Base-by-base conservation (phyloP, 1,284 basidiomycete genomes). In the Pholiota adiposa region DNA sequence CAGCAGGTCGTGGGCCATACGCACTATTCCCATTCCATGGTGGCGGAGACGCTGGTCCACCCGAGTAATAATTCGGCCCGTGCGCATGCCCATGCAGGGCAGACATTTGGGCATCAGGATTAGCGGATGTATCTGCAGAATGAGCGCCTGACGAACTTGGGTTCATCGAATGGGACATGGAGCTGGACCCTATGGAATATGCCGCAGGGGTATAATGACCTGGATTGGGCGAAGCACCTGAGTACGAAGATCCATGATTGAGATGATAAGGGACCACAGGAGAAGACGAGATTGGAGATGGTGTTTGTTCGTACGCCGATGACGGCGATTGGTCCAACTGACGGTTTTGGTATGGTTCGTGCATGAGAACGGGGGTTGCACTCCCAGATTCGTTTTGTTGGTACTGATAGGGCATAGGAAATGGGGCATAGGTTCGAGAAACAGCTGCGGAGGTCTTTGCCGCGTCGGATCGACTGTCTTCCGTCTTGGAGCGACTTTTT, bases 391-490 rank as follows among this genome's bases (percentile, higher is more conserved):
- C 62, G 36, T 61, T 65, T 38, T 61, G 65, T 33, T 64, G 69
- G 58, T 65, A 67, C 43, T 66, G 75, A 63, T 75, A 74, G 56
- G 72, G 77, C 6, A 77, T 70, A 48, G 86, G 82, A 69, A 86
- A 88, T 4, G 86, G 74, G 5, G 84, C 85, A 65, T 83, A 88
- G 48, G 82, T 83, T 50, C 85, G 79, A 4, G 73, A 63, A 16
- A 64, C 67, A 8, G 63, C 62, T 4, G 68, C 53, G 4, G 68
- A 55, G 16, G 68, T 61, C 59, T 69, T 74, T 29, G 72, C 71
- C 9, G 66, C 63, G 46, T 72, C 73, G 18, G 63, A 62, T 14
- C 62, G 56, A 27, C 63, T 50, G 33, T 79, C 78, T 27, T 80
- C 74, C 1, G 67, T 62, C 60, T 75, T 75, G 63, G 27, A 48